Base-by-base conservation (phyloP, 2,329 filamentous ascomycete species). In the Fusarium sp. region DNA sequence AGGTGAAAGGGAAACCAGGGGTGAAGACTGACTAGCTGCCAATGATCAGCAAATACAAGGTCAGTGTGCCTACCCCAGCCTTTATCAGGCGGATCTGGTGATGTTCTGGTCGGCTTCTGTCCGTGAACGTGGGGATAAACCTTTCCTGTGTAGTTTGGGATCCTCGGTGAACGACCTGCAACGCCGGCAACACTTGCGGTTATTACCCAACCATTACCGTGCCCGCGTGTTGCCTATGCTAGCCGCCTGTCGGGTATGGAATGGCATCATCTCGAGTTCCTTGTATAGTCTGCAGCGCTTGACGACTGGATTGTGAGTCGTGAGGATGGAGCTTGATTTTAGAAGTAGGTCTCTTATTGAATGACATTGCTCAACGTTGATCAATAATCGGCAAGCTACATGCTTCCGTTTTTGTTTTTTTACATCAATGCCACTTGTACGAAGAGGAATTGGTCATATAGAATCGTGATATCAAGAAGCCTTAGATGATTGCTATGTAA, bases 161-260 rank as follows among this genome's bases (percentile, higher is more conserved):
- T 66, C 57, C 56, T 58, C 57, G 38, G 59, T 56, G 56, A 61
- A 51, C 30, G 51, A 65, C 44, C 68, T 69, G 33, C 47, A 70
- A 55, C 39, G 33, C 65, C 59, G 70, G 65, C 60, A 39, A 60
- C 35, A 59, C 56, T 59, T 65, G 47, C 61, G 50, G 45, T 61
- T 55, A 72, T 76, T 69, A 56, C 71, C 65, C 68, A 73, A 74
- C 57, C 58, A 73, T 68, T 71, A 51, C 68, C 62, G 67, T 57
- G 70, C 61, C 76, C 76, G 73, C 57, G 60, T 66, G 59, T 78
- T 77, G 58, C 76, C 76, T 78, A 70, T 65, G 64, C 67, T 78
- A 78, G 68, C 75, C 75, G 75, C 54, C 53, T 53, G 38, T 65
- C 62, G 39, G 58, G 64, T 65, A 72, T 67, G 28, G 20, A 56